Percentiles rank a stretch among this genome's conserved stretches.
Evolutionary conservation across 2,329 filamentous ascomycete genomes (phyloP).

Genomic region (Arachnopeziza araneosa): DNA sequence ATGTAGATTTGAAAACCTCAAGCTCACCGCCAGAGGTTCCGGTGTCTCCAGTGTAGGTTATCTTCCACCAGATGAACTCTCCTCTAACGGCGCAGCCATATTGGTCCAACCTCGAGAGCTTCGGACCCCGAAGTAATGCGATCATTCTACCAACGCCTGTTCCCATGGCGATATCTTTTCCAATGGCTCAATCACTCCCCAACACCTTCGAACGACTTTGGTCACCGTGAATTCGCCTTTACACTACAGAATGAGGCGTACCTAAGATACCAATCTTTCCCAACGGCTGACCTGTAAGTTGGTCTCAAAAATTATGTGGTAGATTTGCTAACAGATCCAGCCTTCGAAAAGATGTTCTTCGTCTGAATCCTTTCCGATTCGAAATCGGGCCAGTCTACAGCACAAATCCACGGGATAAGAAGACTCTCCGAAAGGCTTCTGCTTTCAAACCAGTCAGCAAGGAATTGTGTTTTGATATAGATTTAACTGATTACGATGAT

Average conservation of each 20-base stretch:
- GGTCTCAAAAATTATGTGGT: background rate
- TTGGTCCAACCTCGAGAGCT: slow-evolving; percentile 37
- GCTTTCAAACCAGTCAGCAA: slow-evolving; percentile 86
- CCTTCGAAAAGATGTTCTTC: slow-evolving; percentile 85
- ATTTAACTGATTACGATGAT: slow-evolving; percentile 97
- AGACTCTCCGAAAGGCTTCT: slow-evolving; percentile 72
- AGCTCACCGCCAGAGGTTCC: slow-evolving; percentile 40
- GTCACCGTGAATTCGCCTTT: slow-evolving; percentile 91
- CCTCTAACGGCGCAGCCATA: slow-evolving; percentile 28
- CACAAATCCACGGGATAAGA: slow-evolving; percentile 89
- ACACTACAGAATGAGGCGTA: slow-evolving; percentile 91
- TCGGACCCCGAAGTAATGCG: slow-evolving; percentile 82
- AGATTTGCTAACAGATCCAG: slow-evolving; percentile 36
- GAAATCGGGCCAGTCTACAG: slow-evolving; percentile 98
- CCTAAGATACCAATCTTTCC: slow-evolving; percentile 81
- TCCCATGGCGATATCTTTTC: slow-evolving; percentile 90
- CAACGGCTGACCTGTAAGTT: slow-evolving; percentile 55
- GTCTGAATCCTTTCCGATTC: slow-evolving; percentile 85
- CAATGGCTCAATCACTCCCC: slow-evolving; percentile 97
- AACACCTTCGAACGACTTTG: slow-evolving; percentile 80
- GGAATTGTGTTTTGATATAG: slow-evolving; percentile 97
- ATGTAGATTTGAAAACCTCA: slow-evolving; percentile 34
- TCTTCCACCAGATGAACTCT: too few relatives aligned
- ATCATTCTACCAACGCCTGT: slow-evolving; percentile 91
- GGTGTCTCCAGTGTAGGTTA: slow-evolving; percentile 40